phyloP scores from a whole-genome alignment of 257 asterid genomes.

The Leptodermis oblonga region DNA sequence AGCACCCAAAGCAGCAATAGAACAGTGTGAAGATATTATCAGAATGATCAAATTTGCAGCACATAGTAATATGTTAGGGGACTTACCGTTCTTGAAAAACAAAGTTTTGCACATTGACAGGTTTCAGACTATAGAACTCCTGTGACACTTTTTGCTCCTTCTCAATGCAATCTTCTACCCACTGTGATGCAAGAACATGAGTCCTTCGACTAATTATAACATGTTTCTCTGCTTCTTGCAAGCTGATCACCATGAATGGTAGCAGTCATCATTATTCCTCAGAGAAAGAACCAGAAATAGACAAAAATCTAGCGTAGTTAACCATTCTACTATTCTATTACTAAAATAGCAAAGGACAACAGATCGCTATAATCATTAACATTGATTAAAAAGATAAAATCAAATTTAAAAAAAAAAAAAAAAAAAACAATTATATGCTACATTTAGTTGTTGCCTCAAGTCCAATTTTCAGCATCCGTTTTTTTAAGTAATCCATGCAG shows the following conservation, averaged over 20 bases:
- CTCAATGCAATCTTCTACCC: constrained; percentile 78
- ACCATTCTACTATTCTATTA: not conserved
- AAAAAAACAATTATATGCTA: not conserved
- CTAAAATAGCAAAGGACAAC: not conserved
- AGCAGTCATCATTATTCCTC: not conserved
- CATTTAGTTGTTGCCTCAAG: not conserved
- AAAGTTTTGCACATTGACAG: constrained; percentile 35
- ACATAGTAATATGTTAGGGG: not conserved
- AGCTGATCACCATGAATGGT: constrained; percentile 39
- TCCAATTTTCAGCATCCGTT: not conserved
- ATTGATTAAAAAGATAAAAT: too few relatives aligned
- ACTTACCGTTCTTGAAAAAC: constrained; percentile 47
- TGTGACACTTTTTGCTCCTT: constrained; percentile 54
- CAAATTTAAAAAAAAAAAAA: too few relatives aligned
- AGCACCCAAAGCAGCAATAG: not conserved
- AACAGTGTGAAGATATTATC: not conserved
- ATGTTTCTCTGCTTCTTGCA: constrained; percentile 50
- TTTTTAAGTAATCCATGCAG: not conserved
- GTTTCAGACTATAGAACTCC: constrained; percentile 61
- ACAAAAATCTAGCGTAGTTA: not conserved
- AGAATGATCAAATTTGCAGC: not conserved
- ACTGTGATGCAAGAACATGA: constrained; percentile 61
- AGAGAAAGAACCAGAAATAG: not conserved
- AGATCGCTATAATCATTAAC: not conserved
- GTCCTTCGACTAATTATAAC: constrained; percentile 42